These are phyloP conservation scores for Piedraia hortae DNA, from an alignment of 2,329 filamentous ascomycete species.

Conservation along the genomic window DNA sequence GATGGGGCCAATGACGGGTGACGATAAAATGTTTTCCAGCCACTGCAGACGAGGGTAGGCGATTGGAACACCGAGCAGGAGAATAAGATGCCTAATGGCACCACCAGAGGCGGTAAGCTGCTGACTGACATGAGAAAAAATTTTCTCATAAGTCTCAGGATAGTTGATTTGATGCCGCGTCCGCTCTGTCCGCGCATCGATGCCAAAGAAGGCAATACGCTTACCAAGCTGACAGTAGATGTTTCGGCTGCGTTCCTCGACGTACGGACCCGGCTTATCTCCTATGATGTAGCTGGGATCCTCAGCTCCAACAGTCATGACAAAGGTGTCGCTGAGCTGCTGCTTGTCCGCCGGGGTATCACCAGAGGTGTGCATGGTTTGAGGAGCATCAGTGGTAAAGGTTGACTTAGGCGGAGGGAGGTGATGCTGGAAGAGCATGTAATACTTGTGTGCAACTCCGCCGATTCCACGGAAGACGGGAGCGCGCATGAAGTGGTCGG, in stretches of 20 bases:
- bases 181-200: constrained; percentile 38
- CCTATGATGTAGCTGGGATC: constrained; percentile 60
- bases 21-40: constrained; percentile 76
- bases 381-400: constrained; percentile 46
- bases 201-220: constrained; percentile 34
- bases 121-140: constrained; percentile 26
- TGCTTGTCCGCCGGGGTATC: constrained; percentile 33
- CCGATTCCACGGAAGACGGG: constrained; percentile 38
- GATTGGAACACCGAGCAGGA: constrained; percentile 46
- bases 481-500: constrained; percentile 38
- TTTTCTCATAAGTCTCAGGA: constrained; percentile 30
- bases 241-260: constrained; percentile 31
- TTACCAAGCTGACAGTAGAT: constrained; percentile 36
- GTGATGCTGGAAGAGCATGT: constrained; percentile 45
- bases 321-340: constrained; percentile 49
- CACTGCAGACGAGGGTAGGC: constrained; percentile 53
- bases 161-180: constrained; percentile 90
- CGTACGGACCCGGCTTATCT: constrained; percentile 36
- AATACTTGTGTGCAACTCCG: constrained; percentile 27
- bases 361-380: constrained; percentile 21
- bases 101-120: constrained; percentile 24
- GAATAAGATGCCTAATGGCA: constrained; percentile 33
- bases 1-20: constrained; percentile 64
- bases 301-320: constrained; percentile 27
- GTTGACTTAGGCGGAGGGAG: constrained; percentile 61